Evolutionary conservation across 2,329 filamentous ascomycete genomes (phyloP), one percentile per base, ranked within the genome.

Genomic region (Pseudopithomyces chartarum): DNA sequence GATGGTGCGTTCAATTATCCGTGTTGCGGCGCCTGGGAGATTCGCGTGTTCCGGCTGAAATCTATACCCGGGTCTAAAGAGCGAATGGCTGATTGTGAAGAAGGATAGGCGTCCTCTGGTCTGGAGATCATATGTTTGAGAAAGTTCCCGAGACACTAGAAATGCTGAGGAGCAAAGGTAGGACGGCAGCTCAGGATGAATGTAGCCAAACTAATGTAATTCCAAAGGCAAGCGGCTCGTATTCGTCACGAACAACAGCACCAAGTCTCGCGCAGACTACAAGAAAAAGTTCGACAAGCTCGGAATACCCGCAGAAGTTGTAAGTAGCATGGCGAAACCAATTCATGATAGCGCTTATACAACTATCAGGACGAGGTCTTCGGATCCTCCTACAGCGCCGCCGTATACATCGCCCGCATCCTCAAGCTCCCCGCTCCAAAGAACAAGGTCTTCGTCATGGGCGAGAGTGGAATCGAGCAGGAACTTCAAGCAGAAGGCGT

Each of bases 201-300:
- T 38, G 15, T 5, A 19, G 11, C 1, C 6, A 22, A 2, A 34
- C 38, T 51, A 33, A 51, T 3, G 12, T 43, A 17, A 6, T 38
- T 26, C 15, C 23, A 22, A 20, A 95, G 93, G 91, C 73, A 99
- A 99, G 78, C 89, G 89, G 73, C 85, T 95, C 33, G 88, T 99
- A 53, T 99, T 99, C 73, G 95, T 99, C 51, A 99, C 95, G 39
- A 99, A 99, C 81, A 99, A 99, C 81, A 97, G 92, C 71, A 98
- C 95, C 55, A 99, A 99, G 76, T 97, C 94, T 11, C 90, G 95
- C 55, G 82, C 85, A 48, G 92, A 97, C 74, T 99, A 99, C 79
- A 89, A 90, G 75, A 92, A 94, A 81, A 99, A 98, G 73, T 88
- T 99, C 58, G 86, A 90, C 45, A 80, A 80, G 52, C 84, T 97